Evolutionary conservation across 306 rosid species (phyloP), one percentile per base, ranked within the genome.

Genomic region (Vachellia pachyceras): DNA sequence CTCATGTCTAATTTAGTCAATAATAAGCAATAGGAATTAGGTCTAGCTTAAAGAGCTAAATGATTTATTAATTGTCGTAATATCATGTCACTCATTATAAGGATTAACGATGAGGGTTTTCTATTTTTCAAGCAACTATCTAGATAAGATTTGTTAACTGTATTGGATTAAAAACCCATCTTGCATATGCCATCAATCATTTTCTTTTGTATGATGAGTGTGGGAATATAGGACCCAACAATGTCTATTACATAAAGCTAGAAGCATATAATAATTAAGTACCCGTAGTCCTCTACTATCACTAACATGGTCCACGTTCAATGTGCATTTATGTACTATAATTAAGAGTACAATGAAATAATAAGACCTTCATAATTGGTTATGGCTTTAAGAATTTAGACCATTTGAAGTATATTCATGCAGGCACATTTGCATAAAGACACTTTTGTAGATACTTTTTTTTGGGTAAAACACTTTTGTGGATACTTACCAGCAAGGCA

Each of bases 351-450:
- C 47, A 61, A 10, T 68, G 69, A 65, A 57, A 69, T 61, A 77
- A 77, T 52, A 15, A 73, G 20, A 57, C 58, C 45, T 68, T 69
- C 67, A 79, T 78, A 75, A 63, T 80, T 74, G 76, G 49, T 47
- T 74, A 29, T 29, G 75, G 23, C 46, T 40, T 22, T 42, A 13
- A 55, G 78, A 66, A 50, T 75, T 65, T 74, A 10, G 7, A 72
- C 29, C 57, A n/a, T n/a, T 70, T 46, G 68, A 67, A 80, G 74
- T 52, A 70, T 52, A 70, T 71, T 25, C 9, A 66, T 52, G 10
- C 29, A 29, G 11, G 71, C 20, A 50, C 37, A 50, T 75, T 36
- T 72, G 3, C 55, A 45, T 6, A 41, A 68, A 29, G 33, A 12
- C 45, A 17, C 3, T 44, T 17, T 23, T 69, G 41, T 35, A 49